Evolutionary conservation across 352 stramenopile species (phyloP).

Genomic region (Phytophthora boehmeriae): DNA sequence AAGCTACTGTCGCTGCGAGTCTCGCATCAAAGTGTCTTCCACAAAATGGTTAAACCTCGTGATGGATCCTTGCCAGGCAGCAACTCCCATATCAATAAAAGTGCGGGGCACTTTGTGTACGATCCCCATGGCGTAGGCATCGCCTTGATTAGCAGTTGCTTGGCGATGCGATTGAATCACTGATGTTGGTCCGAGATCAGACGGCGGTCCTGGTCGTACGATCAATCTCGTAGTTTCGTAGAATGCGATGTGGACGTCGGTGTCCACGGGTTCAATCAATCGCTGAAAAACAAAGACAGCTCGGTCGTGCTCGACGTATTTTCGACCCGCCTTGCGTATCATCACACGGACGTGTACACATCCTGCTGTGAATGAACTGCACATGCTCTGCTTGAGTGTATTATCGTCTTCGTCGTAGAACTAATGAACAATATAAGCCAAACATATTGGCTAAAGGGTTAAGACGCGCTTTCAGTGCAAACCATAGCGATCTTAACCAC

Average conservation of each 20-base stretch:
- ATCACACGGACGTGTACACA: constrained; percentile 25
- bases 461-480: too few relatives aligned
- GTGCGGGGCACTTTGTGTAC: constrained; percentile 11
- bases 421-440: constrained; percentile 8
- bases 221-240: constrained; percentile 26
- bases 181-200: constrained; percentile 19
- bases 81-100: constrained; percentile 33
- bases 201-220: constrained; percentile 9
- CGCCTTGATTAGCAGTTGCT: constrained; percentile 14
- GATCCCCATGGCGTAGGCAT: constrained; percentile 16
- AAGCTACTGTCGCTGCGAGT: constrained; percentile 1
- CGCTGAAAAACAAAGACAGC: constrained; percentile 23
- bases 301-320: constrained; percentile 27
- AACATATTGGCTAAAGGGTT: background rate
- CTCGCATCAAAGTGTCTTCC: constrained; percentile 24
- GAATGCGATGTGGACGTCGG: constrained; percentile 18
- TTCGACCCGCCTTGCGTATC: constrained; percentile 22
- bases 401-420: constrained; percentile 11
- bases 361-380: constrained; percentile 23
- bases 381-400: constrained; percentile 26
- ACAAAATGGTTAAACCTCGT: constrained; percentile 32
- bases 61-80: constrained; percentile 28
- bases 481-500: background rate
- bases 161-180: constrained; percentile 30
- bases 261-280: constrained; percentile 21